Percentiles rank a stretch among this genome's conserved stretches.
Evolutionary conservation across 176 grass and related monocot genomes (phyloP).

Genomic region (Bonia amplexicaulis): DNA sequence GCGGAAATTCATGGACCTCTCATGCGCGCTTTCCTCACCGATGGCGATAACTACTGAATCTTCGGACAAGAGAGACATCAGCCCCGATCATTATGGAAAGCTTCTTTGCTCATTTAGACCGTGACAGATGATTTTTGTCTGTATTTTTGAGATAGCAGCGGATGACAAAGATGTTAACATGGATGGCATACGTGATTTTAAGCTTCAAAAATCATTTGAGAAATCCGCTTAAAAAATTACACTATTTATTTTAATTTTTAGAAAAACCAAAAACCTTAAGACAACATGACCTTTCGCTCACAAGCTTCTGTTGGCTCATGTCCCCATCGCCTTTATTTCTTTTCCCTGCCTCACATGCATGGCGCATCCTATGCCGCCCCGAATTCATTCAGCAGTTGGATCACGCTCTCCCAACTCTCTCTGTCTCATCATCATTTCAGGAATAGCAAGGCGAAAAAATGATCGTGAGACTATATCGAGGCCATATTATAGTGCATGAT

Average conservation of each 20-base stretch:
- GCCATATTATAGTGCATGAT: no score
- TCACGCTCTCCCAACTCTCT: not conserved
- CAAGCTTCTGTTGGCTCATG: conserved; percentile 14
- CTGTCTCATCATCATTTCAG: not conserved
- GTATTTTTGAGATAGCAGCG: no score
- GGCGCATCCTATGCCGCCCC: not conserved
- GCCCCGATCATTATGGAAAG: not conserved
- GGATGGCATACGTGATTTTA: rapidly evolving
- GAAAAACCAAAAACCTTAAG: no score
- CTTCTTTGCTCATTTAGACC: not conserved
- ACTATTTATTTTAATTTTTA: no score
- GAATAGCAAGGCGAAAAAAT: not conserved
- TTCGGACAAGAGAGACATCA: not conserved
- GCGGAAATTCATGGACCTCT: not conserved
- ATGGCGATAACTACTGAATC: not conserved
- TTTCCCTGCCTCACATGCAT: conserved; percentile 21
- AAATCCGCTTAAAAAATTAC: no score
- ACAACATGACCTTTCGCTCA: not conserved
- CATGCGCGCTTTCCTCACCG: conserved; percentile 23
- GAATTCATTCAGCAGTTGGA: conserved; percentile 6
- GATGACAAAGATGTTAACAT: no score
- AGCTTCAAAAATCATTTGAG: no score
- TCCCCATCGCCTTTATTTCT: conserved; percentile 14
- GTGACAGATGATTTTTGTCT: no score
- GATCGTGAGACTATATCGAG: no score